phyloP scores from a whole-genome alignment of 2,329 filamentous ascomycete species.

The Fusarium sp. region DNA sequence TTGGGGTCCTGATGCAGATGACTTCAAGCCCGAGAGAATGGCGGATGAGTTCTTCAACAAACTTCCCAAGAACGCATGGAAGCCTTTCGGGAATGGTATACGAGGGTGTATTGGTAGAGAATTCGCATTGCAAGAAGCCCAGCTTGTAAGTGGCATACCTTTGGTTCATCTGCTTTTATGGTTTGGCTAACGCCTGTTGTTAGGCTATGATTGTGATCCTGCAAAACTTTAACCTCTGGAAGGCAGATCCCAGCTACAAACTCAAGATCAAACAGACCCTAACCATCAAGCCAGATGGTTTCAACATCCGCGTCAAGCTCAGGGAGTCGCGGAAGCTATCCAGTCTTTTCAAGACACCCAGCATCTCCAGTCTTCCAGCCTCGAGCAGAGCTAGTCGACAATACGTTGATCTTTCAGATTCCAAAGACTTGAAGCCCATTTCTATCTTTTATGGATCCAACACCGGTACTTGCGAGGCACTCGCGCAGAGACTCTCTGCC shows the following conservation, averaged over 20 bases:
- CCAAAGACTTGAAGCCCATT: conserved; percentile 8
- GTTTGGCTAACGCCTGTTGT: neutral
- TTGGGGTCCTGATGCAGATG: conserved; percentile 9
- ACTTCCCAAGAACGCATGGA: conserved; percentile 21
- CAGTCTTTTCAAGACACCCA: conserved; percentile 5
- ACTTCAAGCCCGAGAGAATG: conserved; percentile 17
- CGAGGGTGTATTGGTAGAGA: conserved; percentile 15
- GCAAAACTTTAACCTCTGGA: conserved; percentile 3
- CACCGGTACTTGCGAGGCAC: conserved; percentile 6
- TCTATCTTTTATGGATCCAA: conserved; percentile 10
- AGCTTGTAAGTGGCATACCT: neutral
- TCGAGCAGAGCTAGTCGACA: neutral
- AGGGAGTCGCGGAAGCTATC: conserved; percentile 1
- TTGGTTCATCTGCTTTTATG: accelerated
- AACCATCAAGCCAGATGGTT: conserved; percentile 2
- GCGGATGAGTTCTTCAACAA: conserved; percentile 5
- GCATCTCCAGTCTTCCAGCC: neutral
- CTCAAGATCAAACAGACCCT: conserved; percentile 11
- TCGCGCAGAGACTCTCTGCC: conserved; percentile 3
- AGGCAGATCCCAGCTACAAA: conserved; percentile 8
- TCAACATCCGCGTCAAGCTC: conserved; percentile 15
- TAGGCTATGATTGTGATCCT: conserved; percentile 11
- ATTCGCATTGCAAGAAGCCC: conserved; percentile 14
- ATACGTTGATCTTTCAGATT: neutral
- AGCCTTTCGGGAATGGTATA: conserved; percentile 13